These are phyloP conservation scores for Tolypocladium pustulatum DNA, from an alignment of 2,329 filamentous ascomycete genomes.

Conservation along the genomic window DNA sequence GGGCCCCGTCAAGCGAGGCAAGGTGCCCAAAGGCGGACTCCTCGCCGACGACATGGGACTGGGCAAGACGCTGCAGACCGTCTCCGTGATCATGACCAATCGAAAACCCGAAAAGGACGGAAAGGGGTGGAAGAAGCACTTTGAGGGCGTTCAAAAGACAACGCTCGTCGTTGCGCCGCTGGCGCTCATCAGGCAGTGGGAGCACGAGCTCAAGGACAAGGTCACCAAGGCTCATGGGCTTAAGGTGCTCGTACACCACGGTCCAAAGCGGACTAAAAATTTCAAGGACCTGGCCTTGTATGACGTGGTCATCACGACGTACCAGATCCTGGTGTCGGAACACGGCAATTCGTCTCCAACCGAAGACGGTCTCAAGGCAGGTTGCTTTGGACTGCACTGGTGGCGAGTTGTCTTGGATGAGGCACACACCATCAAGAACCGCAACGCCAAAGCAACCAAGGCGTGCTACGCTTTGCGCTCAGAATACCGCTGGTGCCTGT, in stretches of 20 bases:
- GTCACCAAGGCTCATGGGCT: slow-evolving; percentile 59
- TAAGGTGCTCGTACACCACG: slow-evolving; percentile 84
- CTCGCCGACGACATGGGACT: slow-evolving; percentile 96
- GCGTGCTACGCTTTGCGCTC: slow-evolving; percentile 77
- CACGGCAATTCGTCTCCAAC: slow-evolving; percentile 58
- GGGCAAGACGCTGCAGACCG: slow-evolving; percentile 91
- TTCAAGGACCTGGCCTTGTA: slow-evolving; percentile 69
- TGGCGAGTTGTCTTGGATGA: slow-evolving; percentile 93
- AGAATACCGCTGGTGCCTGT: slow-evolving; percentile 92
- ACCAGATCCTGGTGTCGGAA: slow-evolving; percentile 89
- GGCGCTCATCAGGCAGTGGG: slow-evolving; percentile 95
- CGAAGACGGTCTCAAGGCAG: slow-evolving; percentile 55
- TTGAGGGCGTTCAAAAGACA: slow-evolving; percentile 58
- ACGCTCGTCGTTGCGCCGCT: slow-evolving; percentile 90
- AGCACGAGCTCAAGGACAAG: slow-evolving; percentile 80
- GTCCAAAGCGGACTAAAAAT: slow-evolving; percentile 71
- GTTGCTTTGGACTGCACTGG: slow-evolving; percentile 88
- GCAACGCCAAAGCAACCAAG: slow-evolving; percentile 89
- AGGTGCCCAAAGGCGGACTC: slow-evolving; percentile 82
- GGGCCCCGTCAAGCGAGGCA: slow-evolving; percentile 71
- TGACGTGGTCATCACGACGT: slow-evolving; percentile 95
- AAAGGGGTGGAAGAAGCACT: slow-evolving; percentile 56
- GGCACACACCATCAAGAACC: slow-evolving; percentile 97
- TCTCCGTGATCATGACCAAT: slow-evolving; percentile 79
- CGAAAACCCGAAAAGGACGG: slow-evolving; percentile 51